Evolutionary conservation across 768 basidiomycete genomes (phyloP).

Genomic region (Rossbeevera mucosa): DNA sequence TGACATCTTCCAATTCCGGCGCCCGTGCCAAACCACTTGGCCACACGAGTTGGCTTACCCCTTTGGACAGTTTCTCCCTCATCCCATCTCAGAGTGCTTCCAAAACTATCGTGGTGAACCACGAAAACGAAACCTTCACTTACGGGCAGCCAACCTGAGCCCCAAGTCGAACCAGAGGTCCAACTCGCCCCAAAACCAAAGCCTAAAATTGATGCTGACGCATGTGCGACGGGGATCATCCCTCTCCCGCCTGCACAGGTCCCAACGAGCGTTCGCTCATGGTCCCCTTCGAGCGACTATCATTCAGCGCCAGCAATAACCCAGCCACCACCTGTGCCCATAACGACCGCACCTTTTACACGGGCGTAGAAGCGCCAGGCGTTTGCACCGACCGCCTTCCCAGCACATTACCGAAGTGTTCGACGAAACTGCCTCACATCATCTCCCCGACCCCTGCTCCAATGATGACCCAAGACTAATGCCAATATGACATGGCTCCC

Average conservation of each 20-base stretch:
- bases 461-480: too few relatives aligned
- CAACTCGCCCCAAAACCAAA: not conserved
- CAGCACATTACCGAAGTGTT: slow-evolving; percentile 14
- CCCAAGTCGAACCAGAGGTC: not conserved
- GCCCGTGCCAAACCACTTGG: slow-evolving; percentile 10
- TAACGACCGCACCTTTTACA: too few relatives aligned
- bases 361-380: not conserved
- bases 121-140: too few relatives aligned
- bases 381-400: slow-evolving; percentile 7
- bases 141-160: not conserved
- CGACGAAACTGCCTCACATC: slow-evolving; percentile 13
- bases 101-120: slow-evolving; percentile 33
- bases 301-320: too few relatives aligned
- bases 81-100: slow-evolving; percentile 74
- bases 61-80: slow-evolving; percentile 58
- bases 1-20: not conserved
- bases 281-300: not conserved
- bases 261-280: not conserved
- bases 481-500: not conserved
- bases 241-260: not conserved
- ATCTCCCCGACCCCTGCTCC: too few relatives aligned
- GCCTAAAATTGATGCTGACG: not conserved
- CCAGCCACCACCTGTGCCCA: too few relatives aligned
- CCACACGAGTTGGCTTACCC: slow-evolving; percentile 11
- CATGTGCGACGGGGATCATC: too few relatives aligned